Base-by-base conservation (phyloP, 2,329 filamentous ascomycete species). In the Ophiostoma angusticollis region DNA sequence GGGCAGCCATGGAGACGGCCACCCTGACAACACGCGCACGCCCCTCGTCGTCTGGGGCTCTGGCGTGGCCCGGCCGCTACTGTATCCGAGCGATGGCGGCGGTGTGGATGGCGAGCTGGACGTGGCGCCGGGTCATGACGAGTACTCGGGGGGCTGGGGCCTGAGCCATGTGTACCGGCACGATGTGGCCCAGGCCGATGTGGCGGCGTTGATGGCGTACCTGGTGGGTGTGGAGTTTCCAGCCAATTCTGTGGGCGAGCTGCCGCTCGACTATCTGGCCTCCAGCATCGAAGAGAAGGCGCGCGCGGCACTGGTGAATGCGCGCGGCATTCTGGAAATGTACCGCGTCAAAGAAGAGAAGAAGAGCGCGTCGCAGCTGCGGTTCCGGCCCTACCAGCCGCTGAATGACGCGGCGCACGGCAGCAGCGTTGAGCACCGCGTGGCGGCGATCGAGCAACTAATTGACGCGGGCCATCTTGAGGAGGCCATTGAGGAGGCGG, bases 1-100 rank as follows among this genome's bases (percentile, higher is more conserved):
- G 80, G 91, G 93, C n/a, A 96, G 87, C 50, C 93, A 98, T 57
- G 93, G 93, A 27, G 91, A 98, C 57, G 91, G 91, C 7, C 87
- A 98, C 59, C 91, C 91, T 0, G 84, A 98, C 58, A 98, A 96
- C 52, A 98, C 91, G 3, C 75, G 91, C 36, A 98, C 91, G 1
- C 91, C 91, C 1, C 65, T 98, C 23, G 84, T 98, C 49, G 78
- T 73, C 3, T 98, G 91, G 91, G 91, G 91, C 9, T 85, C 91
- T 39, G 91, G 91, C 8, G 74, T 96, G 28, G 85, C 86, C 3
- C 71, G 72, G 47, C 91, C 91, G 1, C 63, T 77, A 35, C 61
- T 74, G 3, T 64, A 67, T 23, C 55, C 65, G 3, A 68, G 67
- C 2, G 38, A 23, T 8, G 30, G 27, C 17, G 36, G 21, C 22